Evolutionary conservation across 2,329 filamentous ascomycete species (phyloP).

Genomic region (Bisporella sp.): DNA sequence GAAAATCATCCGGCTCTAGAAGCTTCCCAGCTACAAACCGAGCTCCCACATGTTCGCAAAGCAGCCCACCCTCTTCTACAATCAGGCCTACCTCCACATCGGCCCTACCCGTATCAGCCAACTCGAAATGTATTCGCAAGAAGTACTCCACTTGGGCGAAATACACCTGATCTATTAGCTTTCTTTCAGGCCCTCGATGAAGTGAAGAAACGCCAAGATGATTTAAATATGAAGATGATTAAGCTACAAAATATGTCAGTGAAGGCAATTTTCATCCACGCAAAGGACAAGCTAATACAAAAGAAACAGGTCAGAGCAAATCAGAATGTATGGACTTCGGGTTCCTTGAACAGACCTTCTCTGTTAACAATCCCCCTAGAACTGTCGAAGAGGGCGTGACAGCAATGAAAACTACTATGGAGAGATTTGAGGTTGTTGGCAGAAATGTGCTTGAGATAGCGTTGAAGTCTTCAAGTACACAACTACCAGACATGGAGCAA

Average conservation of each 20-base stretch:
- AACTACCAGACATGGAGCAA: background rate
- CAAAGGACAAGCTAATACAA: conserved; percentile 4
- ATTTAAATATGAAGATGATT: conserved; percentile 6
- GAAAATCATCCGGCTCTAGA: too few relatives aligned
- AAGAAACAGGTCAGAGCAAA: conserved; percentile 7
- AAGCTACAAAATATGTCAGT: conserved; percentile 5
- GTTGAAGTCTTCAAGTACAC: conserved; percentile 6
- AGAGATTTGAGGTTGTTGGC: conserved; percentile 12
- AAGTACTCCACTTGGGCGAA: too few relatives aligned
- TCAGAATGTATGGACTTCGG: conserved; percentile 1
- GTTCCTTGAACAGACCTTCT: background rate
- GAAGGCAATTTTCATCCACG: background rate
- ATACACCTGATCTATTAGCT: conserved; percentile 1
- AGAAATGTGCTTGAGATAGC: conserved; percentile 9
- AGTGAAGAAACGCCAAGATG: conserved; percentile 6
- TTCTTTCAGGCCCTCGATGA: conserved; percentile 4
- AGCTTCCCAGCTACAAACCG: too few relatives aligned
- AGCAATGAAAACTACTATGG: conserved; percentile 9
- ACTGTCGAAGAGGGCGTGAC: conserved; percentile 5
- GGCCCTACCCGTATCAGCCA: too few relatives aligned
- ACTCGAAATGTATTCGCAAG: too few relatives aligned
- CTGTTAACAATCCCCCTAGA: conserved; percentile 7
- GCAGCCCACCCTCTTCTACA: too few relatives aligned
- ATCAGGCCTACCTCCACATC: too few relatives aligned
- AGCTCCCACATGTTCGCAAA: too few relatives aligned